Percentiles rank a stretch among this genome's conserved stretches.
Conservation (phyloP, 805 yeast genomes). For the Hanseniaspora thailandica region DNA sequence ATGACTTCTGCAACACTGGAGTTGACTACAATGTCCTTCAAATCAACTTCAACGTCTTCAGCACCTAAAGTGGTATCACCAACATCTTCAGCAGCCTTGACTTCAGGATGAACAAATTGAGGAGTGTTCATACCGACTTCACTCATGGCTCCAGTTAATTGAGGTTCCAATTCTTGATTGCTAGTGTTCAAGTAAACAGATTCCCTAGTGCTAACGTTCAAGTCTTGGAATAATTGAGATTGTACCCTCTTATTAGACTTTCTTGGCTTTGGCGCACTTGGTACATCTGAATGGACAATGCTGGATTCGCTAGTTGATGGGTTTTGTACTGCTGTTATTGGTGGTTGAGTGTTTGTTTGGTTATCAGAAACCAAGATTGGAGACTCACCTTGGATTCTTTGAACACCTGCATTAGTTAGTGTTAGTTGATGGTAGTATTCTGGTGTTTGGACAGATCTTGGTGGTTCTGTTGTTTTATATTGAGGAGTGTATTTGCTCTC, state of each 20-base stretch:
- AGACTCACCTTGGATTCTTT: neutral
- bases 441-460: neutral
- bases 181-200: conserved; percentile 22
- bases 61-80: neutral
- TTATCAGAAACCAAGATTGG: neutral
- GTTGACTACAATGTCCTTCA: conserved; percentile 51
- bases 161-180: conserved; percentile 32
- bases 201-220: conserved; percentile 9
- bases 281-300: conserved; percentile 15
- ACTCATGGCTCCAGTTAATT: conserved; percentile 29
- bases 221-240: conserved; percentile 9
- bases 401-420: neutral
- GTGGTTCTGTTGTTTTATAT: neutral
- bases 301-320: neutral
- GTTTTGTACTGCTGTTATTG: neutral
- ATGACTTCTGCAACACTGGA: conserved; percentile 79
- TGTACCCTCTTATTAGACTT: conserved; percentile 17
- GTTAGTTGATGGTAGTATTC: neutral
- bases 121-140: neutral
- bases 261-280: conserved; percentile 23
- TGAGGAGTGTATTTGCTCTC: neutral
- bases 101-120: conserved; percentile 22
- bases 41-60: neutral
- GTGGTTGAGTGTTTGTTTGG: neutral
- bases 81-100: neutral